Evolutionary conservation across 2,329 filamentous ascomycete genomes (phyloP), one percentile per base, ranked within the genome.

Genomic region (Nannizzia gypsea): DNA sequence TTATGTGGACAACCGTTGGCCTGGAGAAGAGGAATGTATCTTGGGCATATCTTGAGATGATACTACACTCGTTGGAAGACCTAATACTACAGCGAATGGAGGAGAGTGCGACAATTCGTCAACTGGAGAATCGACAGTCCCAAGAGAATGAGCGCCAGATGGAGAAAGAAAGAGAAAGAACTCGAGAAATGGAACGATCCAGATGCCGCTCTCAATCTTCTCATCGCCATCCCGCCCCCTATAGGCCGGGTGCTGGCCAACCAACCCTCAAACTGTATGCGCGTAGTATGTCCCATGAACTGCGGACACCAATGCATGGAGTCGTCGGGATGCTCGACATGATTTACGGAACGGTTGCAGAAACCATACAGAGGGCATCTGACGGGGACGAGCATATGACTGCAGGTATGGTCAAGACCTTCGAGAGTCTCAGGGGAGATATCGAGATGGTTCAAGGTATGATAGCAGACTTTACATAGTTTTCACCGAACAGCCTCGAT

Each of bases 291-390:
- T 89, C 86, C 0, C 86, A 89, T 65, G 86, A 89, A 68, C 71
- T 89, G 54, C 77, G 86, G 63, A 89, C 86, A 2, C 86, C 86
- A 1, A 88, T 89, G 85, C 86, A 89, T 70, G 86, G 86, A 46
- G 84, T 89, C 5, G 84, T 89, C 13, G 86, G 86, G 5, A 88
- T 88, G 85, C 73, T 89, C 48, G 86, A 89, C 72, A 83, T 89
- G 62, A 88, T 89, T 84, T 84, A 88, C 71, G 83, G 85, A 2
- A 87, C 84, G 1, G 83, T 88, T 1, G 78, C 85, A 61, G 85
- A 88, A 67, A 83, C 83, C 17, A 79, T 84, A 6, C 79, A 82
- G 62, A 77, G 75, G 40, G 78, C 81, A 62, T 71, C 73, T 8
- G 78, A 81, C 61, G 54, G 31, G 20, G 34, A 40, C 15, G 26